Evolutionary conservation across 176 grass and related monocot species (phyloP).

Genomic region (Hordeum vulgare): MorexV3_pseudomolecules_assembly NC_058519.1:575002445-575002944

Average conservation of each 20-base stretch:
- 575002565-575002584: conserved; percentile 48
- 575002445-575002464: conserved; percentile 4
- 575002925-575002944: conserved; percentile 94
- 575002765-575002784: conserved; percentile 7
- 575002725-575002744: conserved; percentile 4
- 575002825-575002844: not conserved
- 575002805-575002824: not conserved
- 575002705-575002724: not conserved
- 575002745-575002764: conserved; percentile 3
- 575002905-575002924: conserved; percentile 91
- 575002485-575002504: not conserved
- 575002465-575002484: not conserved
- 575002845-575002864: conserved; percentile 2
- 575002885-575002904: conserved; percentile 79
- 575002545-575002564: not conserved
- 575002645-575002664: conserved; percentile 69
- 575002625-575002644: conserved; percentile 87
- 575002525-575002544: not conserved
- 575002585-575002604: conserved; percentile 94
- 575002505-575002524: not conserved
- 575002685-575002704: conserved; percentile 6
- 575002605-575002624: conserved; percentile 92
- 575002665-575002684: conserved; percentile 47
- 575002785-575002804: not conserved
- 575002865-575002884: conserved; percentile 26